phyloP scores from a whole-genome alignment of 192 early-diverging fungal genomes.

The Kappamyces sp. region DNA sequence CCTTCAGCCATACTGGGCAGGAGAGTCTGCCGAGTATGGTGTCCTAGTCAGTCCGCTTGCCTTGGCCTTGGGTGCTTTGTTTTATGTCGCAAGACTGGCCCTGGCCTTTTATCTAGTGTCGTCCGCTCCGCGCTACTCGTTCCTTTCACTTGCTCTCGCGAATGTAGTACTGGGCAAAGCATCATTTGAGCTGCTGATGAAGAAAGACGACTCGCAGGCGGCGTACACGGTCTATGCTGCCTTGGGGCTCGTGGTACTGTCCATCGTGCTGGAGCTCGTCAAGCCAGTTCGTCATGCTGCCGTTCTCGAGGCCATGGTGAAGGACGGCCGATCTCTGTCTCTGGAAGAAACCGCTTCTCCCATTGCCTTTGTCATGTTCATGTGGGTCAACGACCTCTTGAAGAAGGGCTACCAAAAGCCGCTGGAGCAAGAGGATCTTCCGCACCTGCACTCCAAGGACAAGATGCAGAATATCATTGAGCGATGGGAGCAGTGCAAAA shows the following conservation, averaged over 20 bases:
- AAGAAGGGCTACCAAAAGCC: conserved; percentile 21
- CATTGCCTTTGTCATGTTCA: conserved; percentile 33
- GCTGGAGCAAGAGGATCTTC: conserved; percentile 34
- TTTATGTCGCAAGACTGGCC: too few species aligned
- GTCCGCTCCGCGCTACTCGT: too few species aligned
- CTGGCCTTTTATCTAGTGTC: too few species aligned
- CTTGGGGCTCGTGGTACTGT: neutral
- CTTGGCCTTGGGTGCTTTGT: too few species aligned
- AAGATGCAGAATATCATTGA: conserved; percentile 21
- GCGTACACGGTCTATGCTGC: too few species aligned
- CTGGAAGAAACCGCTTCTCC: conserved; percentile 18
- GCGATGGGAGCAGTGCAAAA: neutral
- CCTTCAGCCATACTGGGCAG: too few species aligned
- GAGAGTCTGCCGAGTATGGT: too few species aligned
- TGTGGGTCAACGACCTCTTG: conserved; percentile 41
- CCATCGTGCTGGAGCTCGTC: conserved; percentile 6
- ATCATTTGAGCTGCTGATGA: too few species aligned
- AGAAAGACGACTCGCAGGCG: too few species aligned
- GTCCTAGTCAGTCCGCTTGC: too few species aligned
- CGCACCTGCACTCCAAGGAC: conserved; percentile 26
- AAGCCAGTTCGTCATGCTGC: conserved; percentile 4
- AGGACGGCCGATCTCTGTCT: neutral
- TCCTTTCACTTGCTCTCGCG: too few species aligned
- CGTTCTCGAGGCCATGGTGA: neutral
- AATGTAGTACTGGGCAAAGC: too few species aligned